Conservation (phyloP, 148 eudicot species). For the Cornus suecica region DNA sequence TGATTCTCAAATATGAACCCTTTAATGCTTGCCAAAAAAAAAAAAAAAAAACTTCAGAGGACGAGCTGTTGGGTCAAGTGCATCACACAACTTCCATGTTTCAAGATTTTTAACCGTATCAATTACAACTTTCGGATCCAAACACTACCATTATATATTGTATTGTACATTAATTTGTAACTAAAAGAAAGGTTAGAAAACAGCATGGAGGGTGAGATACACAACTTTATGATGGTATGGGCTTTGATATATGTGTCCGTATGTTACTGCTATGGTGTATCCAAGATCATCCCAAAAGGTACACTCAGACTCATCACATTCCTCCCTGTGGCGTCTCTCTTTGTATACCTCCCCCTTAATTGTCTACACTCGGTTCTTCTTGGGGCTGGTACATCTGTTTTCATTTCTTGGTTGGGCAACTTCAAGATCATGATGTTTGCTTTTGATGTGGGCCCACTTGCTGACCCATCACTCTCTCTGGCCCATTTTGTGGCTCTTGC, state of each 20-base stretch:
- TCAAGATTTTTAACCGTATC: no score
- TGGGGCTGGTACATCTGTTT: constrained; percentile 14
- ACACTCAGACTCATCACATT: constrained; percentile 26
- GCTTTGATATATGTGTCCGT: constrained; percentile 17
- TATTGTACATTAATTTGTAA: no score
- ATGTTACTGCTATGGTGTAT: constrained; percentile 29
- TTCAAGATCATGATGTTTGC: constrained; percentile 43
- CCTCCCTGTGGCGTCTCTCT: constrained; percentile 33
- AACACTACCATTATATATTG: no score
- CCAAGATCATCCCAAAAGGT: constrained; percentile 22
- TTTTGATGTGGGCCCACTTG: constrained; percentile 32
- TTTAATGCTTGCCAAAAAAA: no score
- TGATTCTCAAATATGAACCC: no score
- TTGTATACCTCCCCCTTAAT: constrained; percentile 37
- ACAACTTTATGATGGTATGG: constrained; percentile 36
- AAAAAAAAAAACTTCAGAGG: no score
- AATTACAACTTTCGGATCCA: no score
- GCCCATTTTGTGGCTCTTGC: constrained; percentile 14
- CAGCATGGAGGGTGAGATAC: constrained; percentile 21
- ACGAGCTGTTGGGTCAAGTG: no score
- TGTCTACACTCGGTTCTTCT: constrained; percentile 20
- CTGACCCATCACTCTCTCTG: constrained; percentile 15
- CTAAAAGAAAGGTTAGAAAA: neutral
- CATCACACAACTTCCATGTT: no score
- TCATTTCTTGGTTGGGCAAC: constrained; percentile 48